These are phyloP conservation scores for Penicillium alfredii DNA, from an alignment of 495 filamentous ascomycete species.

Conservation along the genomic window DNA sequence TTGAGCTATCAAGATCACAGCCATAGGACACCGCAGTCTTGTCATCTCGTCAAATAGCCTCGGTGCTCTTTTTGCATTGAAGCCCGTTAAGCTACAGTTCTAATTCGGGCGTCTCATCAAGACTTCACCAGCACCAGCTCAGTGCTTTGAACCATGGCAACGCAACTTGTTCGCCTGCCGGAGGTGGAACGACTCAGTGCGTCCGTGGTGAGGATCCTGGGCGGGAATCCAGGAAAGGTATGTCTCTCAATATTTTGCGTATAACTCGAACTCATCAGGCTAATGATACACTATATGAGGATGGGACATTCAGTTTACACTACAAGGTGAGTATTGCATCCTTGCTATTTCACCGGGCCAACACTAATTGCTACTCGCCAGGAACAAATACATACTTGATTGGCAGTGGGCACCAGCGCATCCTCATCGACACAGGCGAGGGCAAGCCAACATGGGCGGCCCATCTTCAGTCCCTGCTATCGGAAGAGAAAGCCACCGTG, in stretches of 20 bases:
- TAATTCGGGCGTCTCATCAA: too few species aligned
- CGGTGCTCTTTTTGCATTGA: too few species aligned
- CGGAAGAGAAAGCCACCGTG: constrained; percentile 59
- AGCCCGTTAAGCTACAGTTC: too few species aligned
- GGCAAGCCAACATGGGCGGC: constrained; percentile 56
- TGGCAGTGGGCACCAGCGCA: constrained; percentile 57
- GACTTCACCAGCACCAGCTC: too few species aligned
- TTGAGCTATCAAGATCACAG: too few species aligned
- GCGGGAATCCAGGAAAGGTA: constrained; percentile 75
- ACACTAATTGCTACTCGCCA: too few species aligned
- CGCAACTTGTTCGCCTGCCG: constrained; percentile 46
- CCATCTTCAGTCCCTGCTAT: constrained; percentile 55
- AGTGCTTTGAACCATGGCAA: too few species aligned
- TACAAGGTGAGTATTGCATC: constrained; percentile 39
- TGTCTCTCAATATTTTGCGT: constrained; percentile 7
- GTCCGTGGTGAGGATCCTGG: constrained; percentile 66
- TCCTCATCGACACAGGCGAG: constrained; percentile 78
- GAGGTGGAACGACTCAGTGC: constrained; percentile 63
- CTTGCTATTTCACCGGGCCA: too few species aligned
- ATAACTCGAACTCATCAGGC: too few species aligned
- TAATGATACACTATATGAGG: too few species aligned
- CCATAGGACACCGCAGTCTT: too few species aligned
- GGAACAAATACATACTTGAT: constrained; percentile 86
- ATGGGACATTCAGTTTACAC: constrained; percentile 36
- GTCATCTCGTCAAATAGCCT: too few species aligned